These are phyloP conservation scores for Talaromyces albobiverticillius DNA, from an alignment of 2,329 filamentous ascomycete species.

Conservation along the genomic window DNA sequence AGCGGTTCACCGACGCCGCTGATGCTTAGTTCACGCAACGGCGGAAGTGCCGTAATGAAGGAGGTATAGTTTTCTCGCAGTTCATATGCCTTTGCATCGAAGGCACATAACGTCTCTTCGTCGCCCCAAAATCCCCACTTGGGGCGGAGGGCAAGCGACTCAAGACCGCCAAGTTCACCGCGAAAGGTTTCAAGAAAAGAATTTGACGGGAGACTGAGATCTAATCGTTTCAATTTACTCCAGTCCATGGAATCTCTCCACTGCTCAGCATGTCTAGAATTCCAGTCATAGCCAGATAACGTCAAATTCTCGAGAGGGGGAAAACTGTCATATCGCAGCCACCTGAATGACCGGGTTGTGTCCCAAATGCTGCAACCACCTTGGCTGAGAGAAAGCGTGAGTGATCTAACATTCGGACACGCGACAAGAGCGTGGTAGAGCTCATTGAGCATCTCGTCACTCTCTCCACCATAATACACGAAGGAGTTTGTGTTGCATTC, in stretches of 20 bases:
- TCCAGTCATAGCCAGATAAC: conserved; percentile 2
- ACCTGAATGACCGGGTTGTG: neutral
- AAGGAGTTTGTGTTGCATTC: conserved; percentile 2
- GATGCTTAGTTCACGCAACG: neutral
- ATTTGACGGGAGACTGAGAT: conserved; percentile 1
- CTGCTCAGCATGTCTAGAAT: neutral
- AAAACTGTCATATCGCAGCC: neutral
- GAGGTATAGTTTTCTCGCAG: conserved; percentile 6
- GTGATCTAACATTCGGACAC: neutral
- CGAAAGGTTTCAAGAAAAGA: conserved; percentile 5
- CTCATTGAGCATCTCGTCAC: neutral
- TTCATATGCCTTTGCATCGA: conserved; percentile 1
- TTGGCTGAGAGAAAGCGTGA: conserved; percentile 4
- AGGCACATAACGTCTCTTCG: conserved; percentile 6
- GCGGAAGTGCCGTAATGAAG: conserved; percentile 2
- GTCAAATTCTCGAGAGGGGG: neutral
- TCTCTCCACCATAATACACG: conserved; percentile 5
- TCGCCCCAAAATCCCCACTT: conserved; percentile 2
- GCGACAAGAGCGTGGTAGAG: conserved; percentile 1
- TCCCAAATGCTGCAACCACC: neutral
- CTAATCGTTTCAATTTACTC: neutral
- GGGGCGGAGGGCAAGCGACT: conserved; percentile 2
- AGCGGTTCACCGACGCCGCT: conserved; percentile 1
- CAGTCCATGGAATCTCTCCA: conserved; percentile 4
- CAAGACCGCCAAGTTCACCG: conserved; percentile 3